phyloP scores from a whole-genome alignment of 2,329 filamentous ascomycete species.

The Colletotrichum acutatum region DNA sequence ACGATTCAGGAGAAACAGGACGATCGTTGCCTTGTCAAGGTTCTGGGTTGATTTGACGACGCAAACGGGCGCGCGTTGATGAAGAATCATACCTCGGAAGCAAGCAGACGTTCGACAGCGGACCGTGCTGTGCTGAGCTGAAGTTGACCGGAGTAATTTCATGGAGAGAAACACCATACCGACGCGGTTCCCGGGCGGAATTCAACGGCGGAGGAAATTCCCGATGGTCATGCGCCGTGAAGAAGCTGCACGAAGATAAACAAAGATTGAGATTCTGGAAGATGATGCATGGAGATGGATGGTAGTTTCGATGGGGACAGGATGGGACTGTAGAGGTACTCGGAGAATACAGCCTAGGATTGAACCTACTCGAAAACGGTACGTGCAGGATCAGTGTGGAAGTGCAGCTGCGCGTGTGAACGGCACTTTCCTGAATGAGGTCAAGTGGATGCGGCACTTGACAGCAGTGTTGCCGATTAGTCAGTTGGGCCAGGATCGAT shows the following conservation, averaged over 20 bases:
- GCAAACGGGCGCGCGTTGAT: neutral
- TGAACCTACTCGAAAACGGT: neutral
- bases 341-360: neutral
- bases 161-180: neutral
- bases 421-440: neutral
- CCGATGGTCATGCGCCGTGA: slow-evolving; percentile 14
- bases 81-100: neutral
- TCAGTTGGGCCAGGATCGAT: neutral
- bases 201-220: slow-evolving; percentile 2
- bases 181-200: neutral
- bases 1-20: neutral
- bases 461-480: slow-evolving; percentile 28
- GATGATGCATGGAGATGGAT: neutral
- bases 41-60: neutral
- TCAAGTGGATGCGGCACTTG: slow-evolving; percentile 22
- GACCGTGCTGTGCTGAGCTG: neutral
- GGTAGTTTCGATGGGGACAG: neutral
- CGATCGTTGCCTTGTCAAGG: neutral
- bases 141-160: neutral
- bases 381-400: neutral
- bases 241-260: neutral
- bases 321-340: neutral
- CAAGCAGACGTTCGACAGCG: neutral
- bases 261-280: too few relatives aligned
- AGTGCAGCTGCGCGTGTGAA: neutral